These are phyloP conservation scores for Kwoniella heveanensis DNA, from an alignment of 768 basidiomycete species.

Conservation along the genomic window DNA sequence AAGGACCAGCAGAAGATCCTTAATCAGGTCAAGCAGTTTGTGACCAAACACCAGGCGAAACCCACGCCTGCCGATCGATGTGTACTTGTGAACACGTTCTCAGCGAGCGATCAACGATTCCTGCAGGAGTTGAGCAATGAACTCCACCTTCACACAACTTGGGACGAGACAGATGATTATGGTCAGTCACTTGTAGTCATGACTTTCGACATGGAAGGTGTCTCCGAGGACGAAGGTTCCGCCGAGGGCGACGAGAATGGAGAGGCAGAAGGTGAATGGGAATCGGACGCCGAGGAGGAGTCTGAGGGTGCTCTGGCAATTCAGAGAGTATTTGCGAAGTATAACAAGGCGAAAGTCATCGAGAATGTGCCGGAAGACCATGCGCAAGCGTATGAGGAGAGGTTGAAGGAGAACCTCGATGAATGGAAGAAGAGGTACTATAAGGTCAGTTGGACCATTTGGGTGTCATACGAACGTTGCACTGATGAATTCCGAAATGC, in stretches of 20 bases:
- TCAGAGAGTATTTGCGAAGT: constrained; percentile 81
- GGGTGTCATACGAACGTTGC: neutral
- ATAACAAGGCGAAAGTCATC: constrained; percentile 76
- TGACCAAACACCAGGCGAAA: constrained; percentile 57
- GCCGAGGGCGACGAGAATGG: constrained; percentile 32
- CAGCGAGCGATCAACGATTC: constrained; percentile 78
- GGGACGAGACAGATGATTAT: constrained; percentile 90
- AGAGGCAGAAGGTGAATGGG: constrained; percentile 55
- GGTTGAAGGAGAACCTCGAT: constrained; percentile 78
- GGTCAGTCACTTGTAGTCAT: constrained; percentile 56
- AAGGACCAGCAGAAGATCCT: constrained; percentile 74
- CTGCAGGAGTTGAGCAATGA: constrained; percentile 74
- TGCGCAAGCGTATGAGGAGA: constrained; percentile 74
- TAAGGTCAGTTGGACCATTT: constrained; percentile 67
- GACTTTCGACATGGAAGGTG: constrained; percentile 51
- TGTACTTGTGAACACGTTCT: constrained; percentile 74
- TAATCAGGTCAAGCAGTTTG: constrained; percentile 74
- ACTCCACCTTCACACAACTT: constrained; percentile 75
- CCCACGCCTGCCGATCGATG: constrained; percentile 58
- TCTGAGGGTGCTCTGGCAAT: constrained; percentile 72
- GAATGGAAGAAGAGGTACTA: constrained; percentile 93
- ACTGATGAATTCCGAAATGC: neutral
- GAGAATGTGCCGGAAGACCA: constrained; percentile 68
- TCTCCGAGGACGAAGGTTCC: constrained; percentile 42
- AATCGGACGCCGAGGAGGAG: constrained; percentile 58